Conservation (phyloP, 225 moss, liverwort and hornwort genomes). For the Thuidium tamariscinum region DNA sequence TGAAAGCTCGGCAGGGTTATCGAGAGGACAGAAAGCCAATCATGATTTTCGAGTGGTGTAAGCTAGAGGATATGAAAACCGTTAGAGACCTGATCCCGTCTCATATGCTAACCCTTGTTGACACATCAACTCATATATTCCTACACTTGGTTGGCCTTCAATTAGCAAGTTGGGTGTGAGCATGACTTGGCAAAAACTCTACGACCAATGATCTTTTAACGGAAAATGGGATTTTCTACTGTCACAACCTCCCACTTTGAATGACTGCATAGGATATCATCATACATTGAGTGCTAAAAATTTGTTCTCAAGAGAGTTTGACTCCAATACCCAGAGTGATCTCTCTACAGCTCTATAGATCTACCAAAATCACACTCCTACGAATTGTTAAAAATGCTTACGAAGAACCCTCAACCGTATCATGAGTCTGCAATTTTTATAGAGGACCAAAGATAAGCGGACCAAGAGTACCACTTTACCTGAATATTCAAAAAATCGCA, state of each 20-base stretch:
- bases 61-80: background rate
- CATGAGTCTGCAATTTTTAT: background rate
- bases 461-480: conserved; percentile 31
- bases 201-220: background rate
- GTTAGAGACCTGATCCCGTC: background rate
- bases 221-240: background rate
- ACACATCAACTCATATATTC: background rate
- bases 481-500: conserved; percentile 62
- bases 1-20: background rate
- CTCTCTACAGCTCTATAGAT: background rate
- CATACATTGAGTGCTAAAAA: background rate
- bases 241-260: background rate
- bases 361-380: background rate
- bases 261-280: background rate
- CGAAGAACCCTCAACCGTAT: background rate
- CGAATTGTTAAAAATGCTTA: background rate
- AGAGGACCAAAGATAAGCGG: conserved; percentile 6
- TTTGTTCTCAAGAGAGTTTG: background rate
- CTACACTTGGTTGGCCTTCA: background rate
- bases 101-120: background rate
- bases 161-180: background rate
- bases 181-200: background rate
- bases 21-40: background rate
- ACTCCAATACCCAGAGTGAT: background rate
- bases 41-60: background rate